Base-by-base conservation (phyloP, 2,329 filamentous ascomycete genomes). In the Cladosporium sp. region DNA sequence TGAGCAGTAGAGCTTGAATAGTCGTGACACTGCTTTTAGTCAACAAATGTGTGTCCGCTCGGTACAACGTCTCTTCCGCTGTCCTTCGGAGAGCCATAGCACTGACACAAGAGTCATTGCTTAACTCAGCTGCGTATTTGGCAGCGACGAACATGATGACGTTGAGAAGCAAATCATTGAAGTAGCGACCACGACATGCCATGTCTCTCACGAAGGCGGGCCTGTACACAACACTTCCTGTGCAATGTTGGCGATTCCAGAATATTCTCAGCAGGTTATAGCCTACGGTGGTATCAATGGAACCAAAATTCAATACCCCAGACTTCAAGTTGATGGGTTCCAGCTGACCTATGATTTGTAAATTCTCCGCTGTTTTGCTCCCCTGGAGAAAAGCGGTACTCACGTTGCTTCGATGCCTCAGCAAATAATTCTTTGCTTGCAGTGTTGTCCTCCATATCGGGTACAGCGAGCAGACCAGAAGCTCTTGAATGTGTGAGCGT, bases 91-190 rank as follows among this genome's bases (percentile, higher is more conserved):
- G 50, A 4, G 18, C 12, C 58, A 26, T 50, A 14, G 26, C 58
- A 26, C 12, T 35, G 1, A 7, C 44, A 16, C 58, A 50, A 23
- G n/a, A 5, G 23, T 49, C 58, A 3, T 7, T 12, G 11, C 23
- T 18, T 3, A 2, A 7, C 6, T 26, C 14, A 10, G 26, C 26
- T 3, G 14, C 10, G 5, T 35, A 35, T 28, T 35, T 57, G 11
- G 5, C 31, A 5, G 26, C 58, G 11, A 23, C 37, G n/a, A 61
- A 61, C 61, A 83, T 79, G 0, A 88, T 82, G 0, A 85, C 84
- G 67, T 86, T 86, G 2, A 88, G 75, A 1, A 87, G 77, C 1
- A 85, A 75, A 55, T 85, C 82, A 0, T 85, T 86, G 67, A 85
- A 88, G 70, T 86, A 86, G 0, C 82, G 83, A 0, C 86, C 86